A percentile compares a stretch with the other conserved stretches of the same genome.
phyloP scores from a whole-genome alignment of 1,284 basidiomycete genomes.

The Cryptococcus sp. region DNA sequence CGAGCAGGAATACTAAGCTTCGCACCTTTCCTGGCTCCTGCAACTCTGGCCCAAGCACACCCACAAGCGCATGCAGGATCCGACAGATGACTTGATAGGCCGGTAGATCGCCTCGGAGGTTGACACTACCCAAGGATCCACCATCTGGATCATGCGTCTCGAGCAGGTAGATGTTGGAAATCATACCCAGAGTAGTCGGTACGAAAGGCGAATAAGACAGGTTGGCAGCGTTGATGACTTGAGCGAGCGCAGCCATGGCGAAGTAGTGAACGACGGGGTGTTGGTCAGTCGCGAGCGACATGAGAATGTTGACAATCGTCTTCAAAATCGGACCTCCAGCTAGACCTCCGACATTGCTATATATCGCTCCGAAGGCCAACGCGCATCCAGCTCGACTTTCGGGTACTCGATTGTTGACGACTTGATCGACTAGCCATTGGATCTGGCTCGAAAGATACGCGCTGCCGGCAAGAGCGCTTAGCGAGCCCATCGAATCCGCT shows the following conservation, averaged over 20 bases:
- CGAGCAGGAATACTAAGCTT: conserved; percentile 73
- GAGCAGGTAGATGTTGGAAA: conserved; percentile 82
- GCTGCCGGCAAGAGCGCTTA: conserved; percentile 78
- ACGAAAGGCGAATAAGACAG: conserved; percentile 88
- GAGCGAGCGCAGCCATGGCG: conserved; percentile 76
- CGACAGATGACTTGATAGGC: conserved; percentile 87
- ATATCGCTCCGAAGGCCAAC: conserved; percentile 88
- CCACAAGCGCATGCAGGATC: conserved; percentile 87
- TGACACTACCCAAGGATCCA: conserved; percentile 74
- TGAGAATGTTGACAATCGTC: conserved; percentile 90
- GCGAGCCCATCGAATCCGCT: conserved; percentile 85
- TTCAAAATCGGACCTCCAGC: conserved; percentile 91
- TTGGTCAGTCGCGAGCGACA: conserved; percentile 92
- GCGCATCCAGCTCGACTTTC: conserved; percentile 91
- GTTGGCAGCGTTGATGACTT: conserved; percentile 87
- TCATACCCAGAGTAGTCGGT: conserved; percentile 79
- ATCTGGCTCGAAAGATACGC: conserved; percentile 81
- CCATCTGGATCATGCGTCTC: conserved; percentile 94
- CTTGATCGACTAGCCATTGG: conserved; percentile 87
- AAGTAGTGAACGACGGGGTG: conserved; percentile 96
- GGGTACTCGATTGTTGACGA: conserved; percentile 94
- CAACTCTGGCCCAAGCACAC: conserved; percentile 91
- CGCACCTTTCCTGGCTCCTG: conserved; percentile 80
- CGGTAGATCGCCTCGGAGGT: conserved; percentile 83
- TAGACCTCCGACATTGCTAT: conserved; percentile 85